These are phyloP conservation scores for Gryganskiella cystojenkinii DNA, from an alignment of 192 early-diverging fungal species.

Conservation along the genomic window DNA sequence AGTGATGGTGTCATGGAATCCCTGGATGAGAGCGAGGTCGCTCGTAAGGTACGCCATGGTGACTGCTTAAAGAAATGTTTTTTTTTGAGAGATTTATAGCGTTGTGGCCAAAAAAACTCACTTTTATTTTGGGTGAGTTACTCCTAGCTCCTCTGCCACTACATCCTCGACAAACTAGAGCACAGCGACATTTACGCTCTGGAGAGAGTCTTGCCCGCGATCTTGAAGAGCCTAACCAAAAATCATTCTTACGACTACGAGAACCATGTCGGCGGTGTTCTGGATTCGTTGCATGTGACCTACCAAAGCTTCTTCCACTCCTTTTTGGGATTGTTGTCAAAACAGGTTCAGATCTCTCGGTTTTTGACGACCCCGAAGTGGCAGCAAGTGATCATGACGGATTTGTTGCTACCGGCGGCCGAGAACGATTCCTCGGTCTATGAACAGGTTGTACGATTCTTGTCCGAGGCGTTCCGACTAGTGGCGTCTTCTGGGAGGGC, in stretches of 20 bases:
- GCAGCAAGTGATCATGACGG: slow-evolving; percentile 54
- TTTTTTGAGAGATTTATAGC: too few species aligned
- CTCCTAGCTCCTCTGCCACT: slow-evolving; percentile 53
- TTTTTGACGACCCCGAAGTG: slow-evolving; percentile 48
- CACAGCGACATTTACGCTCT: slow-evolving; percentile 54
- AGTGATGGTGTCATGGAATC: slow-evolving; percentile 30
- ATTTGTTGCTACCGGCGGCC: slow-evolving; percentile 54
- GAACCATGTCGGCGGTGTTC: not conserved
- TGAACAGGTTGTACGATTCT: slow-evolving; percentile 45
- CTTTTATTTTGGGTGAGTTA: too few species aligned
- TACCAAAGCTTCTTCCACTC: slow-evolving; percentile 61
- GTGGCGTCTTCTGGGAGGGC: slow-evolving; percentile 46
- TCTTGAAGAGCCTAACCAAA: slow-evolving; percentile 36
- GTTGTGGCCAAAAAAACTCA: too few species aligned
- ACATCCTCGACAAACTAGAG: slow-evolving; percentile 52
- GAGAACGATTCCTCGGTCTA: slow-evolving; percentile 50
- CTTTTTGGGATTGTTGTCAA: slow-evolving; percentile 47
- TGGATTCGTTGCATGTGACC: slow-evolving; percentile 51
- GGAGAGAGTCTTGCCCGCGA: slow-evolving; percentile 43
- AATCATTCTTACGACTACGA: slow-evolving; percentile 45
- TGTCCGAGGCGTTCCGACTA: slow-evolving; percentile 39
- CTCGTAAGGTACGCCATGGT: slow-evolving; percentile 52
- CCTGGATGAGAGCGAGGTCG: slow-evolving; percentile 55
- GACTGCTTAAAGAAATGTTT: too few species aligned
- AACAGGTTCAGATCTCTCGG: slow-evolving; percentile 45